Evolutionary conservation across 2,329 filamentous ascomycete species (phyloP).

Genomic region (Septoria linicola): DNA sequence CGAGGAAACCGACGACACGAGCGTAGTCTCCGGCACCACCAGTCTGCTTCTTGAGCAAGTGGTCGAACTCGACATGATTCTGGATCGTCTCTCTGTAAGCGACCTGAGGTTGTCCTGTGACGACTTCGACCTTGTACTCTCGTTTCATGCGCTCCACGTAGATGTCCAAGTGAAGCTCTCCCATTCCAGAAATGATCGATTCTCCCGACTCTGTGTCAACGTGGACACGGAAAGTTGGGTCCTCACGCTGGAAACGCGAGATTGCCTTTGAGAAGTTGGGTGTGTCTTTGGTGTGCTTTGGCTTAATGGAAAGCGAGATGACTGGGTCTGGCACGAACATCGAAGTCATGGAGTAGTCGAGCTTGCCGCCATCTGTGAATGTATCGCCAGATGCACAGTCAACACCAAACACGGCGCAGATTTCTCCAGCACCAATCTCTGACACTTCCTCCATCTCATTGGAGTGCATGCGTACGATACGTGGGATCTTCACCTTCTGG

Average conservation of each 20-base stretch:
- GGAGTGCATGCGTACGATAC: slow-evolving; percentile 98
- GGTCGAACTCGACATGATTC: slow-evolving; percentile 79
- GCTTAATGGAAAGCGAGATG: slow-evolving; percentile 96
- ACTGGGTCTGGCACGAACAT: slow-evolving; percentile 98
- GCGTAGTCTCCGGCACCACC: slow-evolving; percentile 96
- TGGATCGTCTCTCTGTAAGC: slow-evolving; percentile 95
- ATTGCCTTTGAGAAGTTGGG: slow-evolving; percentile 98
- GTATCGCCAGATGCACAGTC: slow-evolving; percentile 98
- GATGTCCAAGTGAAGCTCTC: slow-evolving; percentile 92
- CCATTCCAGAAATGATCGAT: slow-evolving; percentile 98
- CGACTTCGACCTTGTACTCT: slow-evolving; percentile 94
- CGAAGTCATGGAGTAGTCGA: slow-evolving; percentile 93
- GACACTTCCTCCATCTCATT: slow-evolving; percentile 98
- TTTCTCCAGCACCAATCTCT: slow-evolving; percentile 93
- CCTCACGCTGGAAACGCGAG: slow-evolving; percentile 96
- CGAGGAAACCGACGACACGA: slow-evolving; percentile 86
- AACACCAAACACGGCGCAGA: slow-evolving; percentile 96
- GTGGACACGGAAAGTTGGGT: slow-evolving; percentile 93
- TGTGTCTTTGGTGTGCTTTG: slow-evolving; percentile 87
- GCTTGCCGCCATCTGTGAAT: slow-evolving; percentile 80
- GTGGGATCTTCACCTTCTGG: slow-evolving; percentile 94
- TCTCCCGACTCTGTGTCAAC: slow-evolving; percentile 91
- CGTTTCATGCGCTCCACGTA: slow-evolving; percentile 96
- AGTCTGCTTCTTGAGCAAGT: slow-evolving; percentile 89
- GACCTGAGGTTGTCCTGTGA: slow-evolving; percentile 94